These are phyloP conservation scores for Cladosporium sp. DNA, from an alignment of 2,329 filamentous ascomycete species.

Conservation along the genomic window DNA sequence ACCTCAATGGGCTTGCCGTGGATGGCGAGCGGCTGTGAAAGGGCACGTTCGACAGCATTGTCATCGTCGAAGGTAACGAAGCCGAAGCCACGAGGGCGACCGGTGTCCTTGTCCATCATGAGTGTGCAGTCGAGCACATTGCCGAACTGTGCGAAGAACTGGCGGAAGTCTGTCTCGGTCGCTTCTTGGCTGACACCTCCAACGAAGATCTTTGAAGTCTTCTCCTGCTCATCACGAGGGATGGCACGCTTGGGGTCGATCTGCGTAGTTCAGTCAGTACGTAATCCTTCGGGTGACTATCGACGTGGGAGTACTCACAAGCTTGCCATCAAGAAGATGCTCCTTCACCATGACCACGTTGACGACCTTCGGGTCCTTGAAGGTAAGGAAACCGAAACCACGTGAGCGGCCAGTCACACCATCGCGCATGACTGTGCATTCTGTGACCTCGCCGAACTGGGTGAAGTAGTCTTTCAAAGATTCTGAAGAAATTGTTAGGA, in stretches of 20 bases:
- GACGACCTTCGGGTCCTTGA: conserved; percentile 95
- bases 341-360: conserved; percentile 99
- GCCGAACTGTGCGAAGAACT: conserved; percentile 95
- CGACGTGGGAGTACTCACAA: conserved; percentile 59
- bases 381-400: conserved; percentile 96
- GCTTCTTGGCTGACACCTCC: conserved; percentile 96
- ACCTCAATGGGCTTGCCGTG: conserved; percentile 96
- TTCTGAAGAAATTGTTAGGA: neutral
- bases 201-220: conserved; percentile 98
- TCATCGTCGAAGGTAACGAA: conserved; percentile 99
- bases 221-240: conserved; percentile 94
- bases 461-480: conserved; percentile 86
- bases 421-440: conserved; percentile 99
- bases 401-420: conserved; percentile 87
- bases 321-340: conserved; percentile 95
- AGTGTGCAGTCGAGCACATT: conserved; percentile 94
- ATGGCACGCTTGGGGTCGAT: conserved; percentile 98
- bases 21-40: conserved; percentile 81
- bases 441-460: conserved; percentile 92
- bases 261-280: conserved; percentile 46
- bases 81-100: conserved; percentile 90
- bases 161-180: conserved; percentile 90
- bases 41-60: conserved; percentile 85
- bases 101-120: conserved; percentile 99
- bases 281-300: neutral